phyloP scores from a whole-genome alignment of 768 basidiomycete species.

The Lentinula lateritia region DNA sequence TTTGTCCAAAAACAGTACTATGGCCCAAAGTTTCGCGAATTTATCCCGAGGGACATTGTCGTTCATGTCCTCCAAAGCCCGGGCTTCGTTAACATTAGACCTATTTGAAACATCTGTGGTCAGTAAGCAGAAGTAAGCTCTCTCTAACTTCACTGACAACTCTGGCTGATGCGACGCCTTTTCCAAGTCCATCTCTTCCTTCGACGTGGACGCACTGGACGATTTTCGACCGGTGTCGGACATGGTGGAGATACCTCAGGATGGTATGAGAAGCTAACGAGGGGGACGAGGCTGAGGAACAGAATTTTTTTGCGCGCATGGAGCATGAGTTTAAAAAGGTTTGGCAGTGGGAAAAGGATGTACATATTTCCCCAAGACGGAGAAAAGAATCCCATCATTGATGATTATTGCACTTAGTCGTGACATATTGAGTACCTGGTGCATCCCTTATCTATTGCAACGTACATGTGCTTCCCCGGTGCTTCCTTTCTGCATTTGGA shows the following conservation, averaged over 20 bases:
- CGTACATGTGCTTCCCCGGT: neutral
- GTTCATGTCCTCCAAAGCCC: neutral
- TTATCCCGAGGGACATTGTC: constrained; percentile 2
- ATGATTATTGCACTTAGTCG: neutral
- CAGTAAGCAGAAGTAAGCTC: neutral
- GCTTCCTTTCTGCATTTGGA: too few species aligned
- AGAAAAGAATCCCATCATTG: neutral
- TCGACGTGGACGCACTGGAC: neutral
- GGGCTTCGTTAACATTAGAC: neutral
- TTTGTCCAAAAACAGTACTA: neutral
- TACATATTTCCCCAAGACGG: neutral
- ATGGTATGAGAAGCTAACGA: neutral
- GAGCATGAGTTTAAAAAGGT: neutral
- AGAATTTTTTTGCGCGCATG: neutral
- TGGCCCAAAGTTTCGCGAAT: neutral
- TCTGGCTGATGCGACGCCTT: neutral
- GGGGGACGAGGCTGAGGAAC: neutral
- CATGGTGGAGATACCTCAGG: neutral
- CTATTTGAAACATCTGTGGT: neutral
- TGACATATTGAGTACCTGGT: constrained; percentile 2
- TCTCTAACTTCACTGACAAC: too few species aligned
- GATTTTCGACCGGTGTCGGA: neutral
- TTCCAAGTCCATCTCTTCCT: neutral
- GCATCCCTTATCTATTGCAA: neutral
- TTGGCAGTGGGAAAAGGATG: neutral